These are phyloP conservation scores for Schwanniomyces vanrijiae DNA, from an alignment of 805 yeast species.

Conservation along the genomic window DNA sequence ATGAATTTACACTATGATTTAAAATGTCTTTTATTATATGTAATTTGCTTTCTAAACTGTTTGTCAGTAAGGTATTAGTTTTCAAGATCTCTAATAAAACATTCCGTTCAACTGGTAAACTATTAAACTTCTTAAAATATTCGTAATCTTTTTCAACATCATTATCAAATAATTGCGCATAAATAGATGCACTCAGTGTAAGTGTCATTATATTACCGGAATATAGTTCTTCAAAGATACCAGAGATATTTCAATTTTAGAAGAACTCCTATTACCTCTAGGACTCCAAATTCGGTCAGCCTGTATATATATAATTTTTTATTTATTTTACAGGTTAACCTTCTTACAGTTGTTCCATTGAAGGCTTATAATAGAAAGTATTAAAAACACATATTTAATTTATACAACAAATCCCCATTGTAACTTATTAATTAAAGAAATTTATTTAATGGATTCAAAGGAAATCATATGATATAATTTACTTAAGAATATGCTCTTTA, in stretches of 20 bases:
- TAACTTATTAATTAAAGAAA: no score
- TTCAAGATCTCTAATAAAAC: conserved; percentile 20
- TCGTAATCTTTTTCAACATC: conserved; percentile 15
- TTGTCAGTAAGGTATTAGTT: conserved; percentile 16
- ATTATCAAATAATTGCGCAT: conserved; percentile 21
- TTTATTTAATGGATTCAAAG: not conserved
- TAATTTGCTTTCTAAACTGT: not conserved
- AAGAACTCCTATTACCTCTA: not conserved
- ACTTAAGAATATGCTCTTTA: not conserved
- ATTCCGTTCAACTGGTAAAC: conserved; percentile 22
- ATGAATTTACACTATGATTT: conserved; percentile 17
- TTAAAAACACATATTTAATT: not conserved
- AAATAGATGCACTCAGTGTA: conserved; percentile 9
- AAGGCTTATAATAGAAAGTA: not conserved
- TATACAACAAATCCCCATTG: no score
- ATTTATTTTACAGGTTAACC: not conserved
- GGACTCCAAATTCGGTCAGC: not conserved
- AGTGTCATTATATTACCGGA: not conserved
- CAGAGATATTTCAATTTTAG: not conserved
- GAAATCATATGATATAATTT: not conserved
- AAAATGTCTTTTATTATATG: conserved; percentile 14
- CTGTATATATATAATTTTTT: not conserved
- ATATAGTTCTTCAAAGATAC: not conserved
- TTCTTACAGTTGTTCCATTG: not conserved
- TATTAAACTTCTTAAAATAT: conserved; percentile 21